phyloP scores from a whole-genome alignment of 345 rosid genomes.

The Eutrema heterophyllum region DNA sequence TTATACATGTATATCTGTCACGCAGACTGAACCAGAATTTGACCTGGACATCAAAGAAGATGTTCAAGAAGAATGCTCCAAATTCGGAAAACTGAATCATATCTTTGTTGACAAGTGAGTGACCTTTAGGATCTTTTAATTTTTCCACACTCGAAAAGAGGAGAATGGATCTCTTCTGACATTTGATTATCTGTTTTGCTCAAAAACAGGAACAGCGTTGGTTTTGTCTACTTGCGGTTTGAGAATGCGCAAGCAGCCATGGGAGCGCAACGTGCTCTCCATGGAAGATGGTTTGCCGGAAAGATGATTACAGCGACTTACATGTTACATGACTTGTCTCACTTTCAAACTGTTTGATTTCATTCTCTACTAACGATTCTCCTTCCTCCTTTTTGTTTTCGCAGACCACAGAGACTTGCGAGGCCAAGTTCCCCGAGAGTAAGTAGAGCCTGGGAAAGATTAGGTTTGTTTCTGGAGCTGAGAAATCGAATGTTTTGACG shows the following conservation, averaged over 20 bases:
- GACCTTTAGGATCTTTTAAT: neutral
- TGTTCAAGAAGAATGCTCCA: slow-evolving; percentile 75
- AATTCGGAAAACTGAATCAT: slow-evolving; percentile 71
- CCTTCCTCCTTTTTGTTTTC: neutral
- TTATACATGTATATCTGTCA: neutral
- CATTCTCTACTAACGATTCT: neutral
- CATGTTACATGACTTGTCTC: slow-evolving; percentile 46
- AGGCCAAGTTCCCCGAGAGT: slow-evolving; percentile 46
- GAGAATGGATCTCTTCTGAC: neutral
- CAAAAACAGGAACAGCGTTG: slow-evolving; percentile 68
- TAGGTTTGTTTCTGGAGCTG: no score
- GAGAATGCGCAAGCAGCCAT: slow-evolving; percentile 56
- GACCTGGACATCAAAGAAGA: slow-evolving; percentile 91
- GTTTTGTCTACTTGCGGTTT: slow-evolving; percentile 81
- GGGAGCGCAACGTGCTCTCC: slow-evolving; percentile 78
- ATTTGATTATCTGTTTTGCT: neutral
- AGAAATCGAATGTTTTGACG: neutral
- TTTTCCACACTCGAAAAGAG: neutral
- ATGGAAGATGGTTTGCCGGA: slow-evolving; percentile 99
- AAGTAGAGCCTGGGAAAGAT: no score
- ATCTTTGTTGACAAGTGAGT: slow-evolving; percentile 80
- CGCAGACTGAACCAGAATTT: slow-evolving; percentile 82
- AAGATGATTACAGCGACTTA: slow-evolving; percentile 94
- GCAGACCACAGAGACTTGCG: slow-evolving; percentile 57
- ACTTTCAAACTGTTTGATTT: neutral